Base-by-base conservation (phyloP, 257 asterid genomes). In the Leptodermis oblonga region DNA sequence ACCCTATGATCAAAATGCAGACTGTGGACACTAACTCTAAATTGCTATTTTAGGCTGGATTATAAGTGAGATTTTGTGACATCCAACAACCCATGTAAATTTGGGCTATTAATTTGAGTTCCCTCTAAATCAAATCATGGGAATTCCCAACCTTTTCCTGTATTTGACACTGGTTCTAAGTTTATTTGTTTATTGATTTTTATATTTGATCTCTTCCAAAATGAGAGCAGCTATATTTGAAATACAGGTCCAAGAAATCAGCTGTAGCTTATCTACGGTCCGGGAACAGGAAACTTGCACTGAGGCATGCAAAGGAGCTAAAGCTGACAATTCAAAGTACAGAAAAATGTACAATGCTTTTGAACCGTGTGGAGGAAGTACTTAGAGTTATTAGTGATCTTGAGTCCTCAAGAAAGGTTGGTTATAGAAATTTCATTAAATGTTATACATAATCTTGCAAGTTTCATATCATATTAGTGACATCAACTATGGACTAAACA, bases 351-450 rank as follows among this genome's bases (percentile, higher is more conserved):
- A 68, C 83, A 7, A 42, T 78, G 13, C 89, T 92, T 55, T 76
- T 85, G 86, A 86, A 86, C 73, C 87, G 88, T 62, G 96, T 92
- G 75, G 92, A 87, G 80, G 82, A 77, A 65, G 91, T 90, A 75
- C 89, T 90, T 70, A 84, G 82, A 69, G 82, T 79, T 69, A 84
- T 90, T 68, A 70, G 84, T 36, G 96, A 90, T 80, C 85, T 88
- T 4, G 98, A 92, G 76, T 88, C 96, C 75, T 83, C 95, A 34
- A 87, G 81, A 78, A 80, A 86, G 98, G 97, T 90, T n/a, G 76
- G 77, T 70, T 74, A 36, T n/a, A 36, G 22, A 34, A 33, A 2
- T 7, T 11, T 9, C 14, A 26, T 23, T 30, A 30, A 0, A 31
- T 28, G 33, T 30, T n/a, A n/a, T n/a, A n/a, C n/a, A 36, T 64